These are phyloP conservation scores for Ramalina peruviana DNA, from an alignment of 495 filamentous ascomycete genomes.

Conservation along the genomic window DNA sequence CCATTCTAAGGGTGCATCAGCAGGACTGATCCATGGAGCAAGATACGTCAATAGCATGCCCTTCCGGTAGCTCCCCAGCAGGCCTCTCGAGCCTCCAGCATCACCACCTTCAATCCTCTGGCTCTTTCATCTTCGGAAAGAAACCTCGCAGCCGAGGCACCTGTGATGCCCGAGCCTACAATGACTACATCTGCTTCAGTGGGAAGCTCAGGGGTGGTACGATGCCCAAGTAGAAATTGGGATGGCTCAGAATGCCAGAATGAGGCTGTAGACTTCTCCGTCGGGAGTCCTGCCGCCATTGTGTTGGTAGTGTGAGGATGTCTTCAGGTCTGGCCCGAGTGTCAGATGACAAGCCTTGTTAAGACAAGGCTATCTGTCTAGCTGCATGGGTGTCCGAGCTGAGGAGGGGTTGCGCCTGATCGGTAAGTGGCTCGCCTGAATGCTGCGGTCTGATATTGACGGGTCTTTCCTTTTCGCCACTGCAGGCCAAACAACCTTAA, in stretches of 20 bases:
- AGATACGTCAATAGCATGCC: background rate
- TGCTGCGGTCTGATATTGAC: too few relatives aligned
- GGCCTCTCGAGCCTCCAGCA: slow-evolving; percentile 67
- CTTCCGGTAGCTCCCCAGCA: slow-evolving; percentile 74
- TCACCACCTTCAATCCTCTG: slow-evolving; percentile 36
- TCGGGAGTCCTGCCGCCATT: slow-evolving; percentile 21
- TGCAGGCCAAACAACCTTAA: too few relatives aligned
- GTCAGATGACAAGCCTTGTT: too few relatives aligned
- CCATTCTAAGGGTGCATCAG: slow-evolving; percentile 38
- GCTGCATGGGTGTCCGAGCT: too few relatives aligned
- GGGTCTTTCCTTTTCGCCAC: too few relatives aligned
- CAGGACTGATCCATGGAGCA: background rate
- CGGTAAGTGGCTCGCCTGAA: too few relatives aligned
- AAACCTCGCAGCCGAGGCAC: slow-evolving; percentile 49
- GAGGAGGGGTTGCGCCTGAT: too few relatives aligned
- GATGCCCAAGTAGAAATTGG: slow-evolving; percentile 40
- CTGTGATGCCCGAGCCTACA: slow-evolving; percentile 62
- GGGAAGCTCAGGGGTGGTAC: slow-evolving; percentile 47
- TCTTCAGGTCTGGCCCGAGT: too few relatives aligned
- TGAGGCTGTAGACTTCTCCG: slow-evolving; percentile 41
- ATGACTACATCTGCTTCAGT: slow-evolving; percentile 47
- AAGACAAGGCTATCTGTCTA: too few relatives aligned
- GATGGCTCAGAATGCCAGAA: slow-evolving; percentile 58
- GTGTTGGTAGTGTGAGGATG: too few relatives aligned
- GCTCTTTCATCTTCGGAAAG: slow-evolving; percentile 32